Conservation (phyloP, 2,329 filamentous ascomycete species). For the Phaeophleospora eucalypticola region DNA sequence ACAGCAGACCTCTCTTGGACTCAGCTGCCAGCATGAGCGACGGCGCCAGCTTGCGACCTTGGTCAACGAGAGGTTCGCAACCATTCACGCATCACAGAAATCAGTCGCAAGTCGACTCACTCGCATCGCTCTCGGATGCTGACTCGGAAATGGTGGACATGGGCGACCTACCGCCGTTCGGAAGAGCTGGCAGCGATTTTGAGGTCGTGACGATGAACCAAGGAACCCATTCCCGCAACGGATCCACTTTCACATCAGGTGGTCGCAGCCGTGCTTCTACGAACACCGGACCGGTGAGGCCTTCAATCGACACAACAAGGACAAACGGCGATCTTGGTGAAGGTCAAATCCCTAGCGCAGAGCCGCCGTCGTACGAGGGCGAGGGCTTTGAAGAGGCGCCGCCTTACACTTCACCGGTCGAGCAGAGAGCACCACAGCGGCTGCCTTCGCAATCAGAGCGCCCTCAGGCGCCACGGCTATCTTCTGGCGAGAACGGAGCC, state of each 20-base stretch:
- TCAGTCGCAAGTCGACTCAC: constrained; percentile 38
- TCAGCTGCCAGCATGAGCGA: constrained; percentile 62
- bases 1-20: constrained; percentile 66
- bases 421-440: constrained; percentile 15
- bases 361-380: constrained; percentile 34
- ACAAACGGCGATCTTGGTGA: constrained; percentile 28
- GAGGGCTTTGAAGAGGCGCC: constrained; percentile 45
- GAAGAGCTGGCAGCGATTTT: constrained; percentile 37
- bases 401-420: constrained; percentile 43
- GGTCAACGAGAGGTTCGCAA: constrained; percentile 23
- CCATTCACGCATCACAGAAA: constrained; percentile 39
- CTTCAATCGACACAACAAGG: constrained; percentile 27
- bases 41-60: constrained; percentile 28
- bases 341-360: constrained; percentile 26
- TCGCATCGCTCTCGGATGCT: constrained; percentile 38
- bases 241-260: constrained; percentile 17
- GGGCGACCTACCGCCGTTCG: constrained; percentile 28
- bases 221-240: constrained; percentile 33
- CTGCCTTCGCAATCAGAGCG: constrained; percentile 7
- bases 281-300: constrained; percentile 19
- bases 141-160: constrained; percentile 22
- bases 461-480: constrained; percentile 3
- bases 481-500: constrained; percentile 13
- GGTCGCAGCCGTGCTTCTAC: constrained; percentile 29
- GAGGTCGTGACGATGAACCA: constrained; percentile 41